Percentiles rank a stretch among this genome's conserved stretches.
phyloP scores from a whole-genome alignment of 306 rosid species.

The Corylus heterophylla region DNA sequence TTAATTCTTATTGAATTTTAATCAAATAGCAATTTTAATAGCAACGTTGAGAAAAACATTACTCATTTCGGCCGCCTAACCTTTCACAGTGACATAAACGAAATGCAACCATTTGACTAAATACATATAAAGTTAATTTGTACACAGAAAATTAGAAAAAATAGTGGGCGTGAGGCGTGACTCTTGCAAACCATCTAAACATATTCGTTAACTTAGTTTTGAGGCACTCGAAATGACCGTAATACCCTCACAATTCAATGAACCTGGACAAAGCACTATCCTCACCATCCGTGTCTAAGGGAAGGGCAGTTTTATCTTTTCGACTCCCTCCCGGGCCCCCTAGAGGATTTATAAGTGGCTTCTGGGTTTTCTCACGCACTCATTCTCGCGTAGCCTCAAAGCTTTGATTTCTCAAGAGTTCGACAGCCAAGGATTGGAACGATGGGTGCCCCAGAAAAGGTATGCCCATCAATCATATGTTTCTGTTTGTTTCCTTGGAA shows the following conservation, averaged over 20 bases:
- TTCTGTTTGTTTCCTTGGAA: constrained; percentile 22
- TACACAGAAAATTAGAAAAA: too few relatives aligned
- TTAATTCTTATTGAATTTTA: too few relatives aligned
- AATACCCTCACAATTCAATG: constrained; percentile 3
- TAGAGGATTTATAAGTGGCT: background rate
- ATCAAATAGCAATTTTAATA: too few relatives aligned
- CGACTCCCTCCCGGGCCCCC: too few relatives aligned
- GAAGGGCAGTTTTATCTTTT: constrained; percentile 19
- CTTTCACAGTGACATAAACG: too few relatives aligned
- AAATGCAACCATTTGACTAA: too few relatives aligned
- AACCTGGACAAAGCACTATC: constrained; percentile 25
- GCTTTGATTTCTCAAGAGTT: background rate
- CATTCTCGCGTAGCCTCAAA: constrained; percentile 5
- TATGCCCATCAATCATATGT: background rate
- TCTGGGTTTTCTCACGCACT: background rate
- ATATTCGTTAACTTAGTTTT: too few relatives aligned
- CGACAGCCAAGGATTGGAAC: background rate
- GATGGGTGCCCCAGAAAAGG: constrained; percentile 39
- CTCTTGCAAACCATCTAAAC: too few relatives aligned
- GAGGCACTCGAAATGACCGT: background rate
- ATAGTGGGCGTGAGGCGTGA: too few relatives aligned
- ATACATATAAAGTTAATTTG: too few relatives aligned
- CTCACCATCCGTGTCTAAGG: background rate
- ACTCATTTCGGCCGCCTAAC: too few relatives aligned
- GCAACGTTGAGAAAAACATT: too few relatives aligned